Evolutionary conservation across 2,329 filamentous ascomycete genomes (phyloP), one percentile per base, ranked within the genome.

Genomic region (Endocalyx cinctus): DNA sequence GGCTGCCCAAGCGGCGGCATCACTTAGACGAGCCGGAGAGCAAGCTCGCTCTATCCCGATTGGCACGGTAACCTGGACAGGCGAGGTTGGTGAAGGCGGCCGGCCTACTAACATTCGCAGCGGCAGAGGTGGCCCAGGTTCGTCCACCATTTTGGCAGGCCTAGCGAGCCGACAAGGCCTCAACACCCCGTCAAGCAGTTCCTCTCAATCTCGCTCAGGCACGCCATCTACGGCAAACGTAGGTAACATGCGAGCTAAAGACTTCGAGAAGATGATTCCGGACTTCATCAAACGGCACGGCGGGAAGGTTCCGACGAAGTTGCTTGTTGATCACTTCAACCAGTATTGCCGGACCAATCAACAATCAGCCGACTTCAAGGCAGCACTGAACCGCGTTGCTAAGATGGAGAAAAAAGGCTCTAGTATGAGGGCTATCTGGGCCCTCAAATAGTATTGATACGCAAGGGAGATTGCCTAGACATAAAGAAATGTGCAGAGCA

Each of bases 11-110:
- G 89, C 90, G 2, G 87, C 87, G 1, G 75, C 74, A 15, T 82
- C 87, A 43, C 75, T 97, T 2, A 77, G 80, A 18, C 77, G 77
- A 38, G 81, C 87, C 8, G 80, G 77, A 26, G 77, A 89, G 51
- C 72, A 82, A 18, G 87, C 89, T 3, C 73, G 79, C 10, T 72
- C 69, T 7, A 69, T 90, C 2, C 86, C 86, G 0, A 81, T 87
- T 19, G 90, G 90, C 6, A 87, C 85, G 0, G 86, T 92, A 7
- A 96, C 90, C 1, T 97, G 90, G 90, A 97, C 90, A 0, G 90
- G 92, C 2, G 78, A 84, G 47, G 79, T 84, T 29, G 90, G 90
- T 8, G 74, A 82, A 31, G 80, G 79, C 5, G 90, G 89, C 2
- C 72, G 84, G 22, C 84, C 84, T 1, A 73, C 77, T 17, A 69